Evolutionary conservation across 306 rosid species (phyloP).

Genomic region (Potentilla sterilis): DNA sequence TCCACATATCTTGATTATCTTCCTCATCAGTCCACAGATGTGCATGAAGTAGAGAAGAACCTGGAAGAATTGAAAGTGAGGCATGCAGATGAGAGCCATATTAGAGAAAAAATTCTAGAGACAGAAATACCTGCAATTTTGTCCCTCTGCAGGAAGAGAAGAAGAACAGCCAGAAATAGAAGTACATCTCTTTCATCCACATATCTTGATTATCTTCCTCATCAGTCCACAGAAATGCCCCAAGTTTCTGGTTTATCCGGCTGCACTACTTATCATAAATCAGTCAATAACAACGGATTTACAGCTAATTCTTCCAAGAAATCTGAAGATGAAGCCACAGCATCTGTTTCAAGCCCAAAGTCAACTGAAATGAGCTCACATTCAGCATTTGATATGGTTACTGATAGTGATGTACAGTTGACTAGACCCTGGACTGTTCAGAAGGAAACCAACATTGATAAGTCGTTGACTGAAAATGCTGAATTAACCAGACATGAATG

Average conservation of each 20-base stretch:
- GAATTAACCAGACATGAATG: constrained; percentile 43
- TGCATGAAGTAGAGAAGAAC: constrained; percentile 34
- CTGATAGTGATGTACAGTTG: constrained; percentile 33
- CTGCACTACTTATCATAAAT: constrained; percentile 33
- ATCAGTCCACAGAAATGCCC: constrained; percentile 32
- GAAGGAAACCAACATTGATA: constrained; percentile 36
- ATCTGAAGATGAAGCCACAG: constrained; percentile 39
- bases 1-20: no score
- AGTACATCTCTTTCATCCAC: constrained; percentile 27
- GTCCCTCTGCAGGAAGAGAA: constrained; percentile 40
- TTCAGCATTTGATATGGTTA: constrained; percentile 30
- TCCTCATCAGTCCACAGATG: no score
- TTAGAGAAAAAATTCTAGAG: constrained; percentile 40
- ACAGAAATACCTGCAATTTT: constrained; percentile 20
- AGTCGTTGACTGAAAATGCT: constrained; percentile 36
- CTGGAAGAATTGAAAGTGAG: constrained; percentile 33
- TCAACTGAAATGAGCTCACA: constrained; percentile 28
- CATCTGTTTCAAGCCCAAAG: constrained; percentile 26
- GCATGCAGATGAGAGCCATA: constrained; percentile 29
- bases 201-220: constrained; percentile 12
- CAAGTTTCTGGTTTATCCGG: constrained; percentile 29
- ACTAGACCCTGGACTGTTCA: constrained; percentile 36
- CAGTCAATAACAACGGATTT: constrained; percentile 23
- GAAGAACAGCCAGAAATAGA: constrained; percentile 16
- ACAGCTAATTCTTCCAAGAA: constrained; percentile 31